phyloP scores from a whole-genome alignment of 2,329 filamentous ascomycete genomes.

The Cercospora sojina region DNA sequence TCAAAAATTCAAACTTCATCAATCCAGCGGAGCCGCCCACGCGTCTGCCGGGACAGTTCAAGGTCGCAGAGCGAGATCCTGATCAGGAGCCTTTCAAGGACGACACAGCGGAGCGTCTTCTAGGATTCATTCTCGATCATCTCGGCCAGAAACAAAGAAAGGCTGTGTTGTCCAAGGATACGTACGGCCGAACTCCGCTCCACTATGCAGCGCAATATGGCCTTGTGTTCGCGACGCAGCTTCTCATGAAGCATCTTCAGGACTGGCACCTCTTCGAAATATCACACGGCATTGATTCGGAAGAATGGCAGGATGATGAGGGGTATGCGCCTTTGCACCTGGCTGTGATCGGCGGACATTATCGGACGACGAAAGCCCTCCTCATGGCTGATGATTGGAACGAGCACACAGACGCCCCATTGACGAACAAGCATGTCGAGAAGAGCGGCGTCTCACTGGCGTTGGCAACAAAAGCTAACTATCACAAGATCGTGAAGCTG shows the following conservation, averaged over 20 bases:
- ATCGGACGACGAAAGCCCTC: constrained; percentile 77
- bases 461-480: constrained; percentile 85
- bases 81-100: constrained; percentile 61
- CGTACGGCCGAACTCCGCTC: constrained; percentile 78
- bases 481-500: constrained; percentile 77
- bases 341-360: constrained; percentile 86
- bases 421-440: constrained; percentile 66
- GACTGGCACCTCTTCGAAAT: constrained; percentile 85
- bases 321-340: constrained; percentile 89
- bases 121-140: constrained; percentile 63
- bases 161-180: constrained; percentile 69
- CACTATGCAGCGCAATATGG: constrained; percentile 96
- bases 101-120: constrained; percentile 72
- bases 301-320: constrained; percentile 87
- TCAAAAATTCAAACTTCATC: constrained; percentile 69
- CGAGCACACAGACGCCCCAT: constrained; percentile 45
- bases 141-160: constrained; percentile 66
- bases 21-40: constrained; percentile 72
- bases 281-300: constrained; percentile 79
- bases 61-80: constrained; percentile 63
- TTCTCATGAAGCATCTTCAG: constrained; percentile 85
- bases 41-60: constrained; percentile 59
- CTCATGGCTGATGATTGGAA: constrained; percentile 60
- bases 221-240: constrained; percentile 83
- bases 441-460: constrained; percentile 86